Evolutionary conservation across 805 yeast genomes (phyloP), one percentile per base, ranked within the genome.

Genomic region (Saccharomycopsis sp.): DNA sequence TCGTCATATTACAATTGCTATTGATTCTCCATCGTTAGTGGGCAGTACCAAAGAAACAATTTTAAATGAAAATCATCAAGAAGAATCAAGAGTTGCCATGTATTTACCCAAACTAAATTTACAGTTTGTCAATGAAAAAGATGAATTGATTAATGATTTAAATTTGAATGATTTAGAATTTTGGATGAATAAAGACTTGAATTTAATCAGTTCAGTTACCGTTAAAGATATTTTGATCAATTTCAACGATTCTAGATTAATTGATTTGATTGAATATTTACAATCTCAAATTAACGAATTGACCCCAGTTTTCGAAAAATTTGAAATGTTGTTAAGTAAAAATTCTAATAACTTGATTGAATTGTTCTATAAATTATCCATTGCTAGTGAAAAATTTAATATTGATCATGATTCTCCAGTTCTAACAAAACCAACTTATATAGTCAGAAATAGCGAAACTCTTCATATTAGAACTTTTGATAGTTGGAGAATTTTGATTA

Each of bases 321-420:
- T 65, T 1, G 58, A 51, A 10, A 63, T 70, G 41, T 37, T 58
- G 9, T 29, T 42, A 23, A 29, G 33, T 34, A 31, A 44, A 21
- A 34, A 50, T 17, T 31, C 43, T 9, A 43, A 44, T 14, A 42
- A 54, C 13, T 53, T 57, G 31, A 55, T 55, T 44, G 64, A 63
- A 34, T 46, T 71, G 3, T 52, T 74, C 3, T 62, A 69, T 32
- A 59, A 62, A 33, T 47, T 71, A 18, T 63, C 74, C 1, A 48
- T 56, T 6, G 76, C 78, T 3, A 70, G 78, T 36, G 69, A 63
- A 23, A 52, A 53, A 19, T 69, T 58, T 50, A 68, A 69, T 23
- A 71, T 87, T 32, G 76, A 76, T 37, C 83, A 83, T 47, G 97
- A 92, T 52, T 94, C 97, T 0, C 76, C 84, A 4, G 95, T 87